Conservation (phyloP, 768 basidiomycete genomes). For the Mycena maculata region DNA sequence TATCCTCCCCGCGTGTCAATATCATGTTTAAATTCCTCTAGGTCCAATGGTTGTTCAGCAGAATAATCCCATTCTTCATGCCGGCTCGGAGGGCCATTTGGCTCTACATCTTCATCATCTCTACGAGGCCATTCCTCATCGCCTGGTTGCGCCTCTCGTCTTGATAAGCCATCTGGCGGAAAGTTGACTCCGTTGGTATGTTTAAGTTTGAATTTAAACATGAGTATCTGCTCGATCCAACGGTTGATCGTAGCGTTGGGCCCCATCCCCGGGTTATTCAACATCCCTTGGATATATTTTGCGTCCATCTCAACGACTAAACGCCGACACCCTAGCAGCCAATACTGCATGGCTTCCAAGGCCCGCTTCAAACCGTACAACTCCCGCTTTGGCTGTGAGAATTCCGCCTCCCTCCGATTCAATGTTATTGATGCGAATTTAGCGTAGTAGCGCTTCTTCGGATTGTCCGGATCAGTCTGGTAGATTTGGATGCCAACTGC, state of each 20-base stretch:
- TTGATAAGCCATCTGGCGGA: conserved; percentile 48
- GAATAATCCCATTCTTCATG: conserved; percentile 26
- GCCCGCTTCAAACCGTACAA: conserved; percentile 49
- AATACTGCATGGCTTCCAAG: conserved; percentile 33
- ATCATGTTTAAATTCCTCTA: conserved; percentile 25
- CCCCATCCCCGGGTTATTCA: conserved; percentile 47
- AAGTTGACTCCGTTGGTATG: conserved; percentile 44
- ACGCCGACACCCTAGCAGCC: conserved; percentile 40
- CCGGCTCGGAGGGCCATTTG: conserved; percentile 10
- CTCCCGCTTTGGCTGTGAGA: conserved; percentile 55
- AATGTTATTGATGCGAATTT: conserved; percentile 54
- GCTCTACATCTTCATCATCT: conserved; percentile 11
- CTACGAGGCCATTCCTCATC: conserved; percentile 29
- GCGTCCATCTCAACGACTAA: conserved; percentile 49
- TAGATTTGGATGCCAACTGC: conserved; percentile 52
- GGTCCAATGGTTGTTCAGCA: conserved; percentile 20
- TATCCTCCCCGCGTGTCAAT: conserved; percentile 23
- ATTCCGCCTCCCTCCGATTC: conserved; percentile 47
- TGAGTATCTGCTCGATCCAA: conserved; percentile 49
- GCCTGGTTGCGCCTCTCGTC: conserved; percentile 29
- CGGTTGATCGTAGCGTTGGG: conserved; percentile 50
- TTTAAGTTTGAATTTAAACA: conserved; percentile 47
- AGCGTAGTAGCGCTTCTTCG: conserved; percentile 38
- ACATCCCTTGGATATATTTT: conserved; percentile 48
- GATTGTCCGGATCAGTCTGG: conserved; percentile 42